Evolutionary conservation across 257 asterid genomes (phyloP).

Genomic region (Nemophila menziesii): DNA sequence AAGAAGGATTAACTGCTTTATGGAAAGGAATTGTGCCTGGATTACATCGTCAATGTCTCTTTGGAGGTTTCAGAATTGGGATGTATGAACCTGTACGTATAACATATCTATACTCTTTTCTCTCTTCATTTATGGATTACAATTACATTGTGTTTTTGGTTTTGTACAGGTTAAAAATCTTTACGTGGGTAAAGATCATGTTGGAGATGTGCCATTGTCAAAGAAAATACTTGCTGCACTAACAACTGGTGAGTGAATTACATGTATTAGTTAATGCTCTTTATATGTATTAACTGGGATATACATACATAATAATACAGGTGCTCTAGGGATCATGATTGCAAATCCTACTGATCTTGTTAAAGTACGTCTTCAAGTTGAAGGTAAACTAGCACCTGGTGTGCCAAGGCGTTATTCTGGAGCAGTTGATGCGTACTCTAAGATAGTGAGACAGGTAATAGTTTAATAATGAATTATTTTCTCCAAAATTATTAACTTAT

Average conservation of each 20-base stretch:
- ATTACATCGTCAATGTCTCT: slow-evolving; percentile 85
- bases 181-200: slow-evolving; percentile 87
- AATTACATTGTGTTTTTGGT: slow-evolving; percentile 1
- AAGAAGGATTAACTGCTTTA: slow-evolving; percentile 72
- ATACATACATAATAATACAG: slow-evolving; percentile 30
- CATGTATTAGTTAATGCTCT: too few species aligned
- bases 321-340: slow-evolving; percentile 58
- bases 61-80: slow-evolving; percentile 92
- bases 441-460: slow-evolving; percentile 66
- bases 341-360: slow-evolving; percentile 99
- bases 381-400: slow-evolving; percentile 87
- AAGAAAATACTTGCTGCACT: slow-evolving; percentile 95
- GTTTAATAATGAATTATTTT: slow-evolving; percentile 5
- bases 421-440: slow-evolving; percentile 87
- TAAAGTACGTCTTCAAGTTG: slow-evolving; percentile 94
- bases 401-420: slow-evolving; percentile 95
- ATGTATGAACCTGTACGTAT: slow-evolving; percentile 81
- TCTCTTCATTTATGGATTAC: neutral
- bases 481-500: neutral
- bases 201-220: slow-evolving; percentile 83
- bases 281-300: slow-evolving; percentile 5
- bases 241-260: slow-evolving; percentile 93
- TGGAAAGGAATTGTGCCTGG: slow-evolving; percentile 99
- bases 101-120: neutral
- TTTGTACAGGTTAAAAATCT: slow-evolving; percentile 53